Percentiles rank a stretch among this genome's conserved stretches.
Evolutionary conservation across 805 yeast genomes (phyloP).

Genomic region (Ogataea henricii): DNA sequence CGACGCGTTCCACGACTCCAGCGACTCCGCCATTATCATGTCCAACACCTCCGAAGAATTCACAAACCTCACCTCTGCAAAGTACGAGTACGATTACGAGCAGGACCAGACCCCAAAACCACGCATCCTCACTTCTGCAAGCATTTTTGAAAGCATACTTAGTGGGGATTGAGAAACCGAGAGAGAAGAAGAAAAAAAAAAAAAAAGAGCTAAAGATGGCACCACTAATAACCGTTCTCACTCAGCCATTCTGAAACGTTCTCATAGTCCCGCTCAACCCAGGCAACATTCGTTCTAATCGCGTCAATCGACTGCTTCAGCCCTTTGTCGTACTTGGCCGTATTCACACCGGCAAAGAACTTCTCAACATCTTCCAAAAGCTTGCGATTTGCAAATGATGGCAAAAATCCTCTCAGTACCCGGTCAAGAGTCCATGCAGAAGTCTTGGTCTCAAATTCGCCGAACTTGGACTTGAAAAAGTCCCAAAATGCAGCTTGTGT

Average conservation of each 20-base stretch:
- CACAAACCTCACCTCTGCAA: conserved; percentile 2
- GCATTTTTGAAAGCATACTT: conserved; percentile 12
- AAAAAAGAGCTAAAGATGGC: neutral
- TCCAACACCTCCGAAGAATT: conserved; percentile 2
- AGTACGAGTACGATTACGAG: neutral
- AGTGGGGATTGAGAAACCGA: conserved; percentile 4
- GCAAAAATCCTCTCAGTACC: conserved; percentile 38
- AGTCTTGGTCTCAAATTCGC: conserved; percentile 42
- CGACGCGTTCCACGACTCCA: neutral
- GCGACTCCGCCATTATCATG: conserved; percentile 4
- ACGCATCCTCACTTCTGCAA: conserved; percentile 3
- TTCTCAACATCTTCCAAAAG: conserved; percentile 39
- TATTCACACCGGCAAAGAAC: conserved; percentile 50
- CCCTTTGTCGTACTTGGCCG: conserved; percentile 59
- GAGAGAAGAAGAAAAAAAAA: neutral
- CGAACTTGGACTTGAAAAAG: conserved; percentile 51
- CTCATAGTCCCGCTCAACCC: conserved; percentile 49
- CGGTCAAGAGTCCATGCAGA: conserved; percentile 39
- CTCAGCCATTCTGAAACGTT: conserved; percentile 48
- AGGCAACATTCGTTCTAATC: conserved; percentile 48
- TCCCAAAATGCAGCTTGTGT: conserved; percentile 50
- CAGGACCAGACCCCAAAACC: neutral
- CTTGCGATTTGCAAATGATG: conserved; percentile 37
- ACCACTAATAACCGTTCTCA: conserved; percentile 21
- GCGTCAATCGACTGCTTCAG: conserved; percentile 57